Conservation (phyloP, 371 early-diverging fungal genomes). For the Syncephalastrum contaminatum region DNA sequence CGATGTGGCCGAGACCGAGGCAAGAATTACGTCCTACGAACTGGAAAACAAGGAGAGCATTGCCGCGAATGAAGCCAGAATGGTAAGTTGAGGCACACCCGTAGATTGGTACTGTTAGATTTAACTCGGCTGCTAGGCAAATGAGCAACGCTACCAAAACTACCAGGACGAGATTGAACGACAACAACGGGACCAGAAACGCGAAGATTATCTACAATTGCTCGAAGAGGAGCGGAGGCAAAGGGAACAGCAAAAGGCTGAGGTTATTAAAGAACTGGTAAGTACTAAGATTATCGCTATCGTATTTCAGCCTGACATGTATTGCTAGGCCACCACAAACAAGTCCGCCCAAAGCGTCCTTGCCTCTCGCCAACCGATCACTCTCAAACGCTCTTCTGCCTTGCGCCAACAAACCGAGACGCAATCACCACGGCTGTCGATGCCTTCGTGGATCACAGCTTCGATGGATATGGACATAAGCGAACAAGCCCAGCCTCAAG, state of each 20-base stretch:
- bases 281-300: neutral
- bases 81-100: slow-evolving; percentile 24
- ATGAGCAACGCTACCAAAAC: slow-evolving; percentile 43
- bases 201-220: slow-evolving; percentile 55
- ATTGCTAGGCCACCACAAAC: slow-evolving; percentile 40
- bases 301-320: neutral
- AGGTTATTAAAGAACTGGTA: slow-evolving; percentile 53
- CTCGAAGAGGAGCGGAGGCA: slow-evolving; percentile 49
- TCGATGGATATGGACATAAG: slow-evolving; percentile 39
- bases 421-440: slow-evolving; percentile 18
- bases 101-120: neutral
- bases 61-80: slow-evolving; percentile 60
- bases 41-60: slow-evolving; percentile 83
- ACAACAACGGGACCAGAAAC: slow-evolving; percentile 47
- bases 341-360: slow-evolving; percentile 51
- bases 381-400: slow-evolving; percentile 44
- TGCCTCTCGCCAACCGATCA: slow-evolving; percentile 39
- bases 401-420: slow-evolving; percentile 27
- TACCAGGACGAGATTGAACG: slow-evolving; percentile 48
- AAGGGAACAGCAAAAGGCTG: slow-evolving; percentile 49
- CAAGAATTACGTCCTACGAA: slow-evolving; percentile 74
- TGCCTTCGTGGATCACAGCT: slow-evolving; percentile 47
- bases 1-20: slow-evolving; percentile 82
- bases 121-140: slow-evolving; percentile 19
- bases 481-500: slow-evolving; percentile 44